A percentile compares a stretch with the other conserved stretches of the same genome.
Conservation (phyloP, 257 asterid genomes). For the Solanum neorickii region DNA sequence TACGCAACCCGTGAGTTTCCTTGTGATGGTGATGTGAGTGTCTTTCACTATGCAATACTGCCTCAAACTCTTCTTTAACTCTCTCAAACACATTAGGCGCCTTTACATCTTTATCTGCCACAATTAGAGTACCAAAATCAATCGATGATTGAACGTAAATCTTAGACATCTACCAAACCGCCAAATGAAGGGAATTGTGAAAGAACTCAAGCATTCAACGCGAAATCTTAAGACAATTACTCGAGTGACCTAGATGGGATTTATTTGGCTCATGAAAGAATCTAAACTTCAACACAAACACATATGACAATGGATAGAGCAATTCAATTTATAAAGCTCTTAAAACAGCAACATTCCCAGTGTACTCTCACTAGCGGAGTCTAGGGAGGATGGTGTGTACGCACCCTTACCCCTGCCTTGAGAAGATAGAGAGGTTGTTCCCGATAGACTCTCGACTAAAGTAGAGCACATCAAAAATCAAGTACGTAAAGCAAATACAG, state of each 20-base stretch:
- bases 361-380: not conserved
- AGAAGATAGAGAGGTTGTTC: not conserved
- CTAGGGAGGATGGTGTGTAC: not conserved
- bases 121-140: not conserved
- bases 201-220: not conserved
- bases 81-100: conserved; percentile 32
- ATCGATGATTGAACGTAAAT: not conserved
- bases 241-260: not conserved
- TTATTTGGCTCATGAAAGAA: not conserved
- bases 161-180: not conserved
- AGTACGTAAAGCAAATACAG: not conserved
- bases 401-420: too few relatives aligned
- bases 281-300: not conserved
- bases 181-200: not conserved
- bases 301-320: not conserved
- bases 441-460: not conserved
- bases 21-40: conserved; percentile 23
- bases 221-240: not conserved
- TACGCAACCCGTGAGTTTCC: conserved; percentile 66
- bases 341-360: not conserved
- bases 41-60: conserved; percentile 18
- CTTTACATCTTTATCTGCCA: conserved; percentile 30
- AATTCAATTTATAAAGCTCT: not conserved
- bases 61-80: conserved; percentile 34
- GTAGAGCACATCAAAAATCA: not conserved